Evolutionary conservation across 1,284 basidiomycete genomes (phyloP).

Genomic region (Quambalaria eucalypti): DNA sequence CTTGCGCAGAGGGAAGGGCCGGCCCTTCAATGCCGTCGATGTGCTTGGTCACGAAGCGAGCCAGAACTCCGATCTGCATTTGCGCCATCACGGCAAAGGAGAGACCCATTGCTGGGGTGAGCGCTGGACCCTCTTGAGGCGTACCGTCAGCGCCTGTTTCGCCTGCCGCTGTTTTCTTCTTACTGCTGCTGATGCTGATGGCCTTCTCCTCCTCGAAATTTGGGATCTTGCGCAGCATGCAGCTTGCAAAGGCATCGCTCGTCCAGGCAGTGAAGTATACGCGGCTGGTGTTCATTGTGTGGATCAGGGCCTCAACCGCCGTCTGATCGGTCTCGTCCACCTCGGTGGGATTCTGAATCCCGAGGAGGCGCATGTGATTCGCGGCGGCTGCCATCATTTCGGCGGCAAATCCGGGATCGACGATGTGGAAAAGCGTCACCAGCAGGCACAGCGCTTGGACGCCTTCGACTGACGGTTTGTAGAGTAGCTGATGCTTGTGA

Average conservation of each 20-base stretch:
- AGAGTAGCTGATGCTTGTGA: conserved; percentile 34
- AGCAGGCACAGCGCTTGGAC: conserved; percentile 25
- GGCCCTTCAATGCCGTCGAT: conserved; percentile 14
- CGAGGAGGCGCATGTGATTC: conserved; percentile 5
- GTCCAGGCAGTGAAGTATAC: conserved; percentile 29
- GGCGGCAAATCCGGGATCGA: conserved; percentile 1
- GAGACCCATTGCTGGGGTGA: conserved; percentile 38
- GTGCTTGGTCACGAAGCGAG: conserved; percentile 28
- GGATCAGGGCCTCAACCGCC: conserved; percentile 12
- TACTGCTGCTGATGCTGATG: conserved; percentile 13
- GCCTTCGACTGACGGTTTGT: conserved; percentile 27
- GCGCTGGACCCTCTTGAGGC: conserved; percentile 13
- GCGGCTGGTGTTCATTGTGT: conserved; percentile 24
- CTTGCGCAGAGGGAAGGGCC: background rate
- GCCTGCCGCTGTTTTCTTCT: too few relatives aligned
- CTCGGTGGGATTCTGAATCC: conserved; percentile 8
- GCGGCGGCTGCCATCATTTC: conserved; percentile 6
- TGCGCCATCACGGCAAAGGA: conserved; percentile 36
- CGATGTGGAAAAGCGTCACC: conserved; percentile 24
- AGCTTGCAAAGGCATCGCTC: conserved; percentile 22
- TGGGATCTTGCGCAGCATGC: conserved; percentile 18
- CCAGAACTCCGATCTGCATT: conserved; percentile 35
- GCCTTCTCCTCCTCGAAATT: conserved; percentile 26
- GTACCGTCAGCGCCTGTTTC: background rate
- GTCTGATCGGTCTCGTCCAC: conserved; percentile 13